These are phyloP conservation scores for Penicillium sp. DNA, from an alignment of 2,329 filamentous ascomycete genomes.

Conservation along the genomic window DNA sequence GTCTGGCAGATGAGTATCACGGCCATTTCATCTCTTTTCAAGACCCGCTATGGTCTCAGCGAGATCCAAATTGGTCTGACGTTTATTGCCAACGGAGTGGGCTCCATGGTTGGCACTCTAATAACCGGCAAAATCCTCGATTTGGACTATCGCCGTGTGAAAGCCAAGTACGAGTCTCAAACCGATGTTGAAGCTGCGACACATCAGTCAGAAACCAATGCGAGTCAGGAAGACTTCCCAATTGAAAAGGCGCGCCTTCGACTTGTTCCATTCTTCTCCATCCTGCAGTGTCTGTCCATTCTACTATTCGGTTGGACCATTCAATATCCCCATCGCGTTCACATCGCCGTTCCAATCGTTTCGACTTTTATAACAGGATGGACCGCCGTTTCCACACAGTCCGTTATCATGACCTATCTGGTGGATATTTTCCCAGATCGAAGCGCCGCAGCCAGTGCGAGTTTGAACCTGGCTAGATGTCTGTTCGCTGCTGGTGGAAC, in stretches of 20 bases:
- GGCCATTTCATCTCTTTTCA: constrained; percentile 49
- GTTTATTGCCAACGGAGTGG: constrained; percentile 53
- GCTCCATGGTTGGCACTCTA: constrained; percentile 51
- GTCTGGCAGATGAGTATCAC: constrained; percentile 55
- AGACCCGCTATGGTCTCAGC: constrained; percentile 40
- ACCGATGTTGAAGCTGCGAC: not conserved
- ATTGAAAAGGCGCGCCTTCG: constrained; percentile 51
- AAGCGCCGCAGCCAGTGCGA: constrained; percentile 51
- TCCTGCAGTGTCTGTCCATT: constrained; percentile 46
- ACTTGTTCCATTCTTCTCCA: constrained; percentile 44
- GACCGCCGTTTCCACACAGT: constrained; percentile 48
- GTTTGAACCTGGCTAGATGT: constrained; percentile 51
- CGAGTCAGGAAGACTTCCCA: constrained; percentile 35
- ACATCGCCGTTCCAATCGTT: constrained; percentile 49
- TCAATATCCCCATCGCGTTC: constrained; percentile 39
- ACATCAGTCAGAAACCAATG: not conserved
- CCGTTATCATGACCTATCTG: constrained; percentile 49
- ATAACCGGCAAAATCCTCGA: constrained; percentile 52
- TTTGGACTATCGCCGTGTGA: constrained; percentile 46
- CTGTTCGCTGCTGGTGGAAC: constrained; percentile 50
- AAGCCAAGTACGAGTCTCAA: constrained; percentile 24
- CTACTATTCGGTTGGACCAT: constrained; percentile 53
- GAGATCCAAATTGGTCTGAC: constrained; percentile 48
- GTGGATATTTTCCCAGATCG: constrained; percentile 50
- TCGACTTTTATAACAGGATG: constrained; percentile 51